phyloP scores from a whole-genome alignment of 441 rosid species.

The Theobroma grandiflorum region DNA sequence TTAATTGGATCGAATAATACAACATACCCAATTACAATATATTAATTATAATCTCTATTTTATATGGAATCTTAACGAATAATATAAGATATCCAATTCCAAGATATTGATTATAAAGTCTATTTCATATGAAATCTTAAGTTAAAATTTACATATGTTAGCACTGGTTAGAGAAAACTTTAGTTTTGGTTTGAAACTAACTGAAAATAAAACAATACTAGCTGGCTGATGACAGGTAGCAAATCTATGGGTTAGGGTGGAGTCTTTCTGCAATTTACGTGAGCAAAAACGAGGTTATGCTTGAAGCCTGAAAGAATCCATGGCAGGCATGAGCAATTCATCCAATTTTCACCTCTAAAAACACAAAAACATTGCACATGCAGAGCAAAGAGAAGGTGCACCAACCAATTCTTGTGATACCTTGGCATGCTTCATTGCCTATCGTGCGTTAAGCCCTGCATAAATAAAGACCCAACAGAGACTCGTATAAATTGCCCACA shows the following conservation, averaged over 20 bases:
- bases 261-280: neutral
- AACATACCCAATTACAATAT: too few relatives aligned
- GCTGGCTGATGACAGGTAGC: neutral
- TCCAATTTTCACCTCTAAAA: slow-evolving; percentile 13
- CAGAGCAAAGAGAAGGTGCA: slow-evolving; percentile 19
- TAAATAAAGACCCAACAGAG: neutral
- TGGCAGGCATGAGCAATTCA: neutral
- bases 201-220: neutral
- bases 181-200: too few relatives aligned
- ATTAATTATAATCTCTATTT: too few relatives aligned
- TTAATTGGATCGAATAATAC: too few relatives aligned
- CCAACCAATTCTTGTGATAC: slow-evolving; percentile 29
- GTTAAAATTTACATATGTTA: too few relatives aligned
- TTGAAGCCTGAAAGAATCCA: neutral
- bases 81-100: too few relatives aligned
- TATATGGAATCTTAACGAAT: too few relatives aligned
- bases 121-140: too few relatives aligned
- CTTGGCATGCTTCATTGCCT: neutral
- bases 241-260: neutral
- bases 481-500: slow-evolving; percentile 3
- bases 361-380: slow-evolving; percentile 21
- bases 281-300: neutral
- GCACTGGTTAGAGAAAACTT: too few relatives aligned
- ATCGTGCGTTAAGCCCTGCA: neutral
- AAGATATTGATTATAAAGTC: too few relatives aligned